Evolutionary conservation across 345 rosid genomes (phyloP).

Genomic region (Orychophragmus violaceus): DNA sequence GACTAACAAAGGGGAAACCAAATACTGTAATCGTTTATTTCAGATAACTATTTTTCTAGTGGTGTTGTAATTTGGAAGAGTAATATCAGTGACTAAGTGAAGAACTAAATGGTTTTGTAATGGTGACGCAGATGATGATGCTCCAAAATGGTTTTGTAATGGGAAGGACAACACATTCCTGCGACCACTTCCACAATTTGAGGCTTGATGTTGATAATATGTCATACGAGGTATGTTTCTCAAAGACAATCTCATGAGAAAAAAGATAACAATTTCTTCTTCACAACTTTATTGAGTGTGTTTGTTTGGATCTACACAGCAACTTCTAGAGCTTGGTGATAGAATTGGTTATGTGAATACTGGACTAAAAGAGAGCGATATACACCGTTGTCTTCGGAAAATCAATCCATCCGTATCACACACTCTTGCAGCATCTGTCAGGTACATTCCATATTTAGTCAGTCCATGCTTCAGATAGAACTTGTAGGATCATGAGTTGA

Average conservation of each 20-base stretch:
- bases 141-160: too few species aligned
- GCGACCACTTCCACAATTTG: constrained; percentile 29
- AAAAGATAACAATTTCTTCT: neutral
- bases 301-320: constrained; percentile 46
- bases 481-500: too few species aligned
- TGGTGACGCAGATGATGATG: constrained; percentile 36
- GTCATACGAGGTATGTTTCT: too few species aligned
- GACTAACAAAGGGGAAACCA: neutral
- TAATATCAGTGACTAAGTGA: neutral
- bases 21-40: neutral
- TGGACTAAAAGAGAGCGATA: too few species aligned
- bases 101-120: too few species aligned
- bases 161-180: constrained; percentile 20
- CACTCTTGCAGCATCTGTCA: too few species aligned
- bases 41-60: too few species aligned
- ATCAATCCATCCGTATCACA: too few species aligned
- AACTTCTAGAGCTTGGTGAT: constrained; percentile 85
- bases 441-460: too few species aligned
- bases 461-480: too few species aligned
- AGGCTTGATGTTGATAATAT: constrained; percentile 44
- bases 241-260: neutral
- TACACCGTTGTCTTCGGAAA: too few species aligned
- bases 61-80: too few species aligned
- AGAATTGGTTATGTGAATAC: constrained; percentile 76
- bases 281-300: neutral